Conservation (phyloP, 768 basidiomycete species). For the Termitomyces sp. region DNA sequence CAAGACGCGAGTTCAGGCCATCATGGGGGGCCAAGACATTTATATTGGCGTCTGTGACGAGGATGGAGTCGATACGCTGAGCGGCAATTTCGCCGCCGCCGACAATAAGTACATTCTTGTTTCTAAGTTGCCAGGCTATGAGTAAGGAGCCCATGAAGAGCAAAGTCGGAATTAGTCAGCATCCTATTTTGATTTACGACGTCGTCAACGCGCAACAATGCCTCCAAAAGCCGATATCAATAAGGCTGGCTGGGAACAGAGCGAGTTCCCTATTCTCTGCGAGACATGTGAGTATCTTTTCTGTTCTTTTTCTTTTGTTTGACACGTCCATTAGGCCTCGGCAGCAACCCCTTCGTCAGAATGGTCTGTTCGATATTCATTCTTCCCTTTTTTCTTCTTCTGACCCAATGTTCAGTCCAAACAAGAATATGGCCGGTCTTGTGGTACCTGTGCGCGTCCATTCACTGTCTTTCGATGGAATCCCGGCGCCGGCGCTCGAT, state of each 20-base stretch:
- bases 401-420: conserved; percentile 62
- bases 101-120: conserved; percentile 81
- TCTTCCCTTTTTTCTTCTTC: neutral
- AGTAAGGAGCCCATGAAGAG: conserved; percentile 59
- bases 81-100: conserved; percentile 94
- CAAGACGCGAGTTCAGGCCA: conserved; percentile 60
- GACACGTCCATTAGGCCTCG: conserved; percentile 51
- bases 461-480: conserved; percentile 99
- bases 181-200: conserved; percentile 9
- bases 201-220: conserved; percentile 30
- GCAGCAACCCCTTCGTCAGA: conserved; percentile 86
- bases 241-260: conserved; percentile 92
- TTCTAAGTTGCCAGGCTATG: conserved; percentile 88
- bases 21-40: conserved; percentile 68
- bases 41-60: conserved; percentile 73
- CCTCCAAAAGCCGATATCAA: conserved; percentile 88
- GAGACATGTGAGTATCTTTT: conserved; percentile 68
- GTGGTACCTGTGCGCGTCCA: conserved; percentile 95
- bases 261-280: conserved; percentile 90
- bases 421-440: conserved; percentile 93
- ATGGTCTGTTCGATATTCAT: conserved; percentile 56
- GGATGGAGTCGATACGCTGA: conserved; percentile 79
- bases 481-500: conserved; percentile 87
- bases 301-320: neutral
- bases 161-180: conserved; percentile 9